Conservation (phyloP, 2,329 filamentous ascomycete genomes). For the Ophiostoma piceae region DNA sequence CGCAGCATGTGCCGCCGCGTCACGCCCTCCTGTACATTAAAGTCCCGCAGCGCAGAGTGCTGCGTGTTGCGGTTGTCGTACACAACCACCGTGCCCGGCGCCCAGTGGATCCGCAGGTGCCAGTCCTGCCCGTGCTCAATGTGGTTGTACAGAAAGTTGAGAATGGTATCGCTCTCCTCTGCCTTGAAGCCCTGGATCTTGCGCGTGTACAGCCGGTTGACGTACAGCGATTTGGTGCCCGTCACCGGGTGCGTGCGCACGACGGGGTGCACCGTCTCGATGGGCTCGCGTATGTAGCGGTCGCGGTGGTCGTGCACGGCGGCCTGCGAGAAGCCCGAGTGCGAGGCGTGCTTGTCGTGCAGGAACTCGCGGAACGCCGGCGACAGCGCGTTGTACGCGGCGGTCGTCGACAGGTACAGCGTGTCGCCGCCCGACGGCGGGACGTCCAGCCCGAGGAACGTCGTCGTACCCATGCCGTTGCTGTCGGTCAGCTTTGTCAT, state of each 20-base stretch:
- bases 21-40: constrained; percentile 23
- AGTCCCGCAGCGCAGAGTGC: constrained; percentile 29
- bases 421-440: constrained; percentile 29
- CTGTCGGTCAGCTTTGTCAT: not conserved
- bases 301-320: constrained; percentile 35
- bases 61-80: constrained; percentile 32
- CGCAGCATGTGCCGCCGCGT: constrained; percentile 31
- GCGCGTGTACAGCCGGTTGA: constrained; percentile 54
- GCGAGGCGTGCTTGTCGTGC: constrained; percentile 27
- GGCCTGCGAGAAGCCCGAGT: constrained; percentile 25
- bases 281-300: constrained; percentile 36
- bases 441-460: constrained; percentile 28
- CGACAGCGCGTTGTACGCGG: constrained; percentile 29
- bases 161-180: constrained; percentile 31
- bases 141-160: constrained; percentile 43
- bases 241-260: constrained; percentile 45
- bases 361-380: constrained; percentile 26
- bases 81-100: constrained; percentile 42
- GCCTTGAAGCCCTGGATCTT: constrained; percentile 77
- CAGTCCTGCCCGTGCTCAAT: constrained; percentile 45
- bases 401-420: constrained; percentile 25
- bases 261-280: constrained; percentile 43
- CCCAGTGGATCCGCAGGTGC: constrained; percentile 44
- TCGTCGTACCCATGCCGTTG: constrained; percentile 25
- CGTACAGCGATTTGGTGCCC: constrained; percentile 39